A percentile compares a stretch with the other conserved stretches of the same genome.
These are phyloP conservation scores for Pholiota adiposa DNA, from an alignment of 1,284 basidiomycete species.

Conservation along the genomic window DNA sequence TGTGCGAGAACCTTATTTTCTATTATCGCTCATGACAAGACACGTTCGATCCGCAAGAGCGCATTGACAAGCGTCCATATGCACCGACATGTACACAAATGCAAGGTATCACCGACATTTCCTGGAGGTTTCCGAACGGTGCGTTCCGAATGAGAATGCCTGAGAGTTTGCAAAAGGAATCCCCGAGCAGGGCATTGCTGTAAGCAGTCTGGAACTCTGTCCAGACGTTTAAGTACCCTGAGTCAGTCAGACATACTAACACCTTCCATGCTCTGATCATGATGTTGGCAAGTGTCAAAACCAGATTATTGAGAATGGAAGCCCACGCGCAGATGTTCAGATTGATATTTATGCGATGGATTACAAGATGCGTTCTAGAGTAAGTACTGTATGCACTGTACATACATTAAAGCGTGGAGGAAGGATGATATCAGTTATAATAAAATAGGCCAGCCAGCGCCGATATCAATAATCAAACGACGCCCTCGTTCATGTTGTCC, in stretches of 20 bases:
- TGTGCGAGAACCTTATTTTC: neutral
- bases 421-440: too few species aligned
- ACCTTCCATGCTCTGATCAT: too few species aligned
- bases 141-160: neutral
- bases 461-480: neutral
- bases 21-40: neutral
- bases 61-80: neutral
- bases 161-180: neutral
- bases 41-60: conserved; percentile 8
- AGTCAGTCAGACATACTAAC: neutral
- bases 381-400: too few species aligned
- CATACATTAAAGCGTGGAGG: neutral
- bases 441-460: neutral
- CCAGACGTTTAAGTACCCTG: neutral
- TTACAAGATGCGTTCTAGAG: too few species aligned
- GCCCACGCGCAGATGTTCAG: too few species aligned
- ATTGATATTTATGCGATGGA: too few species aligned
- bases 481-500: neutral
- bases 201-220: neutral
- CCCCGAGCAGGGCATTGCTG: neutral
- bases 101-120: neutral
- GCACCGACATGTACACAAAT: neutral
- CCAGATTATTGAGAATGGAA: too few species aligned
- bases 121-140: too few species aligned
- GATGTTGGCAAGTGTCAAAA: too few species aligned